Conservation (phyloP, 805 yeast species). For the Blastobotrys attinorum region DNA sequence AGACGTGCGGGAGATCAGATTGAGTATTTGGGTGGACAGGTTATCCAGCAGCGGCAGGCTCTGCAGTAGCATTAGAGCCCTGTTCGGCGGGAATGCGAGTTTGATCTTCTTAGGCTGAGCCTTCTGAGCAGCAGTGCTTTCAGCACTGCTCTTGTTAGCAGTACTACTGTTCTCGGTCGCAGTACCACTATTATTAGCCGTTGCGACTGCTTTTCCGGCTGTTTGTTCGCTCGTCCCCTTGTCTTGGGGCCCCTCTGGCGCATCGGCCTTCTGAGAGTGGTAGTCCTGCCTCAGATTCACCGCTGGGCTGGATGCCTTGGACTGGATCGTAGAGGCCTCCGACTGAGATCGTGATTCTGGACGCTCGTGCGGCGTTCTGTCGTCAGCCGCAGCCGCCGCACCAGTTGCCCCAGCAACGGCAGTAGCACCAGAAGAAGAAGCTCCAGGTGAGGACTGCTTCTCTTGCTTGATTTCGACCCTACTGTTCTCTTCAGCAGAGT, state of each 20-base stretch:
- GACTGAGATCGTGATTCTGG: too few relatives aligned
- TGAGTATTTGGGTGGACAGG: slow-evolving; percentile 68
- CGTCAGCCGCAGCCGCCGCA: neutral
- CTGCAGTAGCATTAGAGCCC: slow-evolving; percentile 1
- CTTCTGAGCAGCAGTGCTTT: neutral
- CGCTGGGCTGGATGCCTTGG: too few relatives aligned
- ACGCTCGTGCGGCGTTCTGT: neutral
- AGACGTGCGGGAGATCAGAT: slow-evolving; percentile 58
- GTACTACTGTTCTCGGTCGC: too few relatives aligned
- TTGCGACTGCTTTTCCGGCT: too few relatives aligned
- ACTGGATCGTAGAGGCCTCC: too few relatives aligned
- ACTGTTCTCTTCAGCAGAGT: neutral
- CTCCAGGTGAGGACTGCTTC: neutral
- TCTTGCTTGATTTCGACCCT: neutral
- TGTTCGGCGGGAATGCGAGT: neutral
- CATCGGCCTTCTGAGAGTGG: too few relatives aligned
- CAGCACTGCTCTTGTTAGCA: neutral
- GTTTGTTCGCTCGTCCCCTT: too few relatives aligned
- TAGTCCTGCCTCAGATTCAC: too few relatives aligned
- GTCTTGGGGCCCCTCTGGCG: too few relatives aligned
- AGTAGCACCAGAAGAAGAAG: too few relatives aligned
- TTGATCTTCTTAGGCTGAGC: neutral
- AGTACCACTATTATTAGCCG: too few relatives aligned
- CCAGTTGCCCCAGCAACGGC: neutral
- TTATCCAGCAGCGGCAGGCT: slow-evolving; percentile 67